Conservation (phyloP, 257 asterid genomes). For the Solanum chilense region DNA sequence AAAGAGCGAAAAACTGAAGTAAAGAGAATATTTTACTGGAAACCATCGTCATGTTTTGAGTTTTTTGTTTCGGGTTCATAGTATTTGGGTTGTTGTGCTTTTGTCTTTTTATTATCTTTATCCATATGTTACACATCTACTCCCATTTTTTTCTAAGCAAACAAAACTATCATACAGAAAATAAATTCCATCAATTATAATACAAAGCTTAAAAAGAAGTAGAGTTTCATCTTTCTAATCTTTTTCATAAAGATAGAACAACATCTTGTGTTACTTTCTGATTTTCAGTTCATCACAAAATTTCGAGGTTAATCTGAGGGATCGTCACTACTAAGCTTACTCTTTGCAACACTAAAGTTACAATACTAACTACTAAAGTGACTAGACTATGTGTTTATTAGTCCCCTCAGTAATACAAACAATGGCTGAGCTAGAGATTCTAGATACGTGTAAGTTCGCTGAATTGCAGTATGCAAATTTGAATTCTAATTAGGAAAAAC, state of each 20-base stretch:
- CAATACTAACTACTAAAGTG: not conserved
- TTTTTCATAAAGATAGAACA: not conserved
- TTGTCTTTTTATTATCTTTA: no score
- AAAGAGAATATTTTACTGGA: not conserved
- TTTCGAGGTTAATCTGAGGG: not conserved
- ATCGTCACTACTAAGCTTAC: not conserved
- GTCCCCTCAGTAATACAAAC: not conserved
- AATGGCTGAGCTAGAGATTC: not conserved
- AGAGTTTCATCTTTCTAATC: not conserved
- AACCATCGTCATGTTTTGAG: not conserved
- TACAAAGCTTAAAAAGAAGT: not conserved
- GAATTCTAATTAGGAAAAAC: rapidly evolving
- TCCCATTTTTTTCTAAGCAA: not conserved
- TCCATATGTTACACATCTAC: no score
- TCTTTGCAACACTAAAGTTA: not conserved
- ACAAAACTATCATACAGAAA: no score
- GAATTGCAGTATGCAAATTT: not conserved
- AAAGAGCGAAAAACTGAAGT: not conserved
- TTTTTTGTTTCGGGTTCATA: not conserved
- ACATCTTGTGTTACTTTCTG: not conserved
- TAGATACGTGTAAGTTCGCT: rapidly evolving
- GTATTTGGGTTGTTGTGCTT: not conserved
- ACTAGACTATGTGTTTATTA: not conserved
- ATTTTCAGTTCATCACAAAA: not conserved
- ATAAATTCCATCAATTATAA: not conserved